phyloP scores from a whole-genome alignment of 2,329 filamentous ascomycete genomes.

The Cordyceps farinosa region DNA sequence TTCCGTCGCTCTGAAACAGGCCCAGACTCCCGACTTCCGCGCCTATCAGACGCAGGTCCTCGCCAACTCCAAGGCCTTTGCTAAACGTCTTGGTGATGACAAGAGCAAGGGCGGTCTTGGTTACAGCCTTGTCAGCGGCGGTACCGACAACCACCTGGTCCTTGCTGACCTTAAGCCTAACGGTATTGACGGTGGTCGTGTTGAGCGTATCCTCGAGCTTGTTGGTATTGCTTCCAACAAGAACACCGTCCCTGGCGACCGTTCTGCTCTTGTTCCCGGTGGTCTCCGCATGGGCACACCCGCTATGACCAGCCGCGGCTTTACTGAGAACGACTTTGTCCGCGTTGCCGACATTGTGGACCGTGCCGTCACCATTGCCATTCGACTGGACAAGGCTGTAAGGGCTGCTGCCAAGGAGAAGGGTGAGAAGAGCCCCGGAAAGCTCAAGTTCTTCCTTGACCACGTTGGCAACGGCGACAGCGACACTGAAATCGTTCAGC shows the following conservation, averaged over 20 bases:
- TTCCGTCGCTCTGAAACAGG: constrained; percentile 91
- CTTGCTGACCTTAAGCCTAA: constrained; percentile 88
- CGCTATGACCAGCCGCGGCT: constrained; percentile 96
- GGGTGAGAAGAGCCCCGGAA: constrained; percentile 61
- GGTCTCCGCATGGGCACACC: constrained; percentile 92
- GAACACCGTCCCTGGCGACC: constrained; percentile 96
- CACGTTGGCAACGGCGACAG: constrained; percentile 65
- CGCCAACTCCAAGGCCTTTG: constrained; percentile 85
- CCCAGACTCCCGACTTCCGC: constrained; percentile 83
- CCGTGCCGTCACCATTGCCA: constrained; percentile 74
- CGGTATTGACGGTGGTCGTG: constrained; percentile 80
- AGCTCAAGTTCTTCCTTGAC: constrained; percentile 64
- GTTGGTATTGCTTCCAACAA: constrained; percentile 98
- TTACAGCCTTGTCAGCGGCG: constrained; percentile 87
- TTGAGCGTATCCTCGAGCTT: constrained; percentile 85
- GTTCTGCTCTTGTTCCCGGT: constrained; percentile 86
- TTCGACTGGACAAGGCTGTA: constrained; percentile 69
- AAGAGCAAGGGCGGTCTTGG: constrained; percentile 75
- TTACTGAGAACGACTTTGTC: constrained; percentile 82
- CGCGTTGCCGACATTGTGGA: constrained; percentile 83
- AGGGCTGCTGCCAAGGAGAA: constrained; percentile 65
- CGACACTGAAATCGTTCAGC: constrained; percentile 67
- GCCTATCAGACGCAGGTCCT: constrained; percentile 89
- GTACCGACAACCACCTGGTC: constrained; percentile 96
- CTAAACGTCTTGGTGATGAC: constrained; percentile 58